Evolutionary conservation across 2,329 filamentous ascomycete genomes (phyloP).

Genomic region (Penicillium sp.): DNA sequence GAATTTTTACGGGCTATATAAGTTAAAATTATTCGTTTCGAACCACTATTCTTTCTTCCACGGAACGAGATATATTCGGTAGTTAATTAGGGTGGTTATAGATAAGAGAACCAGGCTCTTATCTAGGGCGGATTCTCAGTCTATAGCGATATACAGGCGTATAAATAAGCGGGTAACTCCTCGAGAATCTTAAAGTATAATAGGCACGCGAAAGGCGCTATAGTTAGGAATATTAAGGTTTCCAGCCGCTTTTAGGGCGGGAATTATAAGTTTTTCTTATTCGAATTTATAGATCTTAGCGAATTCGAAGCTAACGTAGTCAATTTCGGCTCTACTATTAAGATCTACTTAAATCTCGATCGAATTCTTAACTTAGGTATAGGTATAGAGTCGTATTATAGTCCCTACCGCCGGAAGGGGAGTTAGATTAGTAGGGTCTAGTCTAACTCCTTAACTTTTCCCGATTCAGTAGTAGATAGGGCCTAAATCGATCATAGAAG

Average conservation of each 20-base stretch:
- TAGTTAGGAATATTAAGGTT: background rate
- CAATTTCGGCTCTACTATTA: background rate
- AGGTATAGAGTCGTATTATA: background rate
- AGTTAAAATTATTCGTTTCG: background rate
- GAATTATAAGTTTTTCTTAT: background rate
- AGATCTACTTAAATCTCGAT: background rate
- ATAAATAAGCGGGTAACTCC: background rate
- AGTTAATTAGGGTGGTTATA: background rate
- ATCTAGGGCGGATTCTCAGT: background rate
- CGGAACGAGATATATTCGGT: background rate
- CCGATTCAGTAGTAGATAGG: background rate
- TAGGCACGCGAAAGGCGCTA: background rate
- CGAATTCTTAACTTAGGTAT: background rate
- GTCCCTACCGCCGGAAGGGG: background rate
- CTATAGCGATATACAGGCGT: background rate
- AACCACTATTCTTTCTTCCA: background rate
- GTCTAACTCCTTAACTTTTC: background rate
- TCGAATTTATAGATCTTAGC: background rate
- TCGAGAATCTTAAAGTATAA: background rate
- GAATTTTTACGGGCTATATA: background rate
- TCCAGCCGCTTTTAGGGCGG: background rate
- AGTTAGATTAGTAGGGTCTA: background rate
- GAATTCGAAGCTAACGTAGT: background rate
- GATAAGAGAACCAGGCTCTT: background rate
- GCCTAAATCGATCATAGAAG: background rate